Evolutionary conservation across 805 yeast genomes (phyloP).

Genomic region (Lipomyces sp.): DNA sequence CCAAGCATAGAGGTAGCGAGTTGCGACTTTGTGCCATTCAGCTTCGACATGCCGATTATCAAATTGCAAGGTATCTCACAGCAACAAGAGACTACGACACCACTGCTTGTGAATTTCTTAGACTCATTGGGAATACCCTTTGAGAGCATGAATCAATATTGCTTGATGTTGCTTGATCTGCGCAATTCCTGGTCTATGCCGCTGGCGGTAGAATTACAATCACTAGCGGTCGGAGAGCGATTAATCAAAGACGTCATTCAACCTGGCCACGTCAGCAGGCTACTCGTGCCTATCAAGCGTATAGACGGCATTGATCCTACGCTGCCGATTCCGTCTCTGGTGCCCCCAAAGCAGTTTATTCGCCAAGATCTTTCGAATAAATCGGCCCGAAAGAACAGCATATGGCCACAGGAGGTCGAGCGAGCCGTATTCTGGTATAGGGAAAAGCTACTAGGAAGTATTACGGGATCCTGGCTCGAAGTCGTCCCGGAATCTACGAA

Average conservation of each 20-base stretch:
- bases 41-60: slow-evolving; percentile 19
- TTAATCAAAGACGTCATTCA: slow-evolving; percentile 36
- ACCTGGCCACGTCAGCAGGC: slow-evolving; percentile 51
- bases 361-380: not conserved
- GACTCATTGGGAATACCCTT: slow-evolving; percentile 17
- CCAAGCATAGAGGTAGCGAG: slow-evolving; percentile 72
- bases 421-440: slow-evolving; percentile 76
- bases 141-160: slow-evolving; percentile 50
- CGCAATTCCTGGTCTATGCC: slow-evolving; percentile 74
- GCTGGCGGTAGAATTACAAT: slow-evolving; percentile 35
- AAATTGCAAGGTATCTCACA: not conserved
- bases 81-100: slow-evolving; percentile 16
- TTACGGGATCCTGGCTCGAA: slow-evolving; percentile 64
- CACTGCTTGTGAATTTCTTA: slow-evolving; percentile 16
- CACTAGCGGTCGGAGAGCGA: not conserved
- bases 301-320: slow-evolving; percentile 23
- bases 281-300: slow-evolving; percentile 68
- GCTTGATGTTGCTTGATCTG: slow-evolving; percentile 67
- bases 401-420: slow-evolving; percentile 18
- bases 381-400: not conserved
- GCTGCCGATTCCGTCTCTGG: slow-evolving; percentile 15
- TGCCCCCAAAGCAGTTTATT: slow-evolving; percentile 24
- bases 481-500: not conserved
- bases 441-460: slow-evolving; percentile 53
- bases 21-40: slow-evolving; percentile 60